phyloP scores from a whole-genome alignment of 495 filamentous ascomycete species.

The Talaromyces nanjingensis region DNA sequence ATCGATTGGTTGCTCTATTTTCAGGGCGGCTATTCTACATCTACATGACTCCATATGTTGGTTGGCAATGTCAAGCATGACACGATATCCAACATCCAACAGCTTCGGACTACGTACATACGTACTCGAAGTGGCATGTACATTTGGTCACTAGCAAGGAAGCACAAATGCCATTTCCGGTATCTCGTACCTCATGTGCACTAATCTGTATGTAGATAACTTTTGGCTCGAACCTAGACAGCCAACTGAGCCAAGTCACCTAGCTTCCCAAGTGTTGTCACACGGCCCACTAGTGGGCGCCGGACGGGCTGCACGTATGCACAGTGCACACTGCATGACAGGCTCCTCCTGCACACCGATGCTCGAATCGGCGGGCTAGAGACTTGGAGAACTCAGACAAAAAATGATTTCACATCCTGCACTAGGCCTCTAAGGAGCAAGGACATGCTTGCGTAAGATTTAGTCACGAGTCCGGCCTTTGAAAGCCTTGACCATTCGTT shows the following conservation, averaged over 20 bases:
- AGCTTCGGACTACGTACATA: not conserved
- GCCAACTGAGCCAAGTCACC: not conserved
- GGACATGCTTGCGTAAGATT: not conserved
- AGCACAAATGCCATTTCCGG: not conserved
- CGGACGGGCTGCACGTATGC: too few species aligned
- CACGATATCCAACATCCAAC: not conserved
- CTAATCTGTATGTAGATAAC: not conserved
- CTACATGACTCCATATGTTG: not conserved
- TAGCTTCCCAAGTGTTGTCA: not conserved
- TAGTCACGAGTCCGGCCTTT: not conserved
- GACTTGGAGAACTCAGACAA: not conserved
- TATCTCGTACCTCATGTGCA: not conserved
- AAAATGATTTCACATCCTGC: not conserved
- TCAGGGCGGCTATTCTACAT: not conserved
- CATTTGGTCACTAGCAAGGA: not conserved
- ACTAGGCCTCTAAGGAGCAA: not conserved
- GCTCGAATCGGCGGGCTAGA: not conserved
- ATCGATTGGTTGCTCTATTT: not conserved
- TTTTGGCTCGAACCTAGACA: not conserved
- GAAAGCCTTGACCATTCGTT: not conserved
- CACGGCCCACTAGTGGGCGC: not conserved
- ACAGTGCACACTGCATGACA: not conserved
- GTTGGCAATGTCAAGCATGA: not conserved
- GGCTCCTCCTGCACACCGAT: not conserved
- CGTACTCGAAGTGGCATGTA: not conserved